phyloP scores from a whole-genome alignment of 129 eudicot genomes.

The Scalesia atractyloides region DNA sequence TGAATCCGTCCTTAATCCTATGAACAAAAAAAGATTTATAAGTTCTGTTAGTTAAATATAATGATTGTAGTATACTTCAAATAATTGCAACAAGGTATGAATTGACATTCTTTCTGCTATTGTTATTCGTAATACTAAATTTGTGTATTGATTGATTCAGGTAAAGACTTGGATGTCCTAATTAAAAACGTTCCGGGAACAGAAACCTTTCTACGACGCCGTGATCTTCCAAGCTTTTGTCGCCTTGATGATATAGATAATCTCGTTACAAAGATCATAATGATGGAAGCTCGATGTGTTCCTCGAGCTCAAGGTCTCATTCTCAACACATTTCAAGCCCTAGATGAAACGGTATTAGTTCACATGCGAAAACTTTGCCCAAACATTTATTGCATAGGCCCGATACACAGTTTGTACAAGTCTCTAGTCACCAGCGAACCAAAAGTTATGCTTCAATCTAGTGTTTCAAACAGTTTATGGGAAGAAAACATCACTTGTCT shows the following conservation, averaged over 20 bases:
- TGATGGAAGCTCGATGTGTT: constrained; percentile 17
- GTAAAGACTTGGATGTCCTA: constrained; percentile 20
- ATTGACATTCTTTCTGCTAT: not conserved
- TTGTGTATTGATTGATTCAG: not conserved
- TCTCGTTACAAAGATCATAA: not conserved
- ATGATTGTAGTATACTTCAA: not conserved
- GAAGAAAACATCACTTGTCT: constrained; percentile 39
- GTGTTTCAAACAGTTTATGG: constrained; percentile 27
- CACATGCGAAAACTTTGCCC: constrained; percentile 33
- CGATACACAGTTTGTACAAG: constrained; percentile 31
- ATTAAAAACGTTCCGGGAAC: constrained; percentile 27
- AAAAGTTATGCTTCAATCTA: not conserved
- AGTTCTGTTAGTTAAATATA: too few relatives aligned
- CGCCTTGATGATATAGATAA: constrained; percentile 12
- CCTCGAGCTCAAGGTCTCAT: constrained; percentile 41
- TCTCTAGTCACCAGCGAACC: not conserved
- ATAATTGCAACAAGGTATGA: not conserved
- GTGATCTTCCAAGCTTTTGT: constrained; percentile 43
- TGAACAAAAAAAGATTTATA: too few relatives aligned
- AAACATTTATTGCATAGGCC: constrained; percentile 34
- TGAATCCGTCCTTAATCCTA: too few relatives aligned
- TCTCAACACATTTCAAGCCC: constrained; percentile 38
- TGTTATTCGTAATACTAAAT: constrained; percentile 2
- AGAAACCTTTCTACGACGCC: constrained; percentile 28
- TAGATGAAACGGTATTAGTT: constrained; percentile 24